Evolutionary conservation across 345 rosid species (phyloP).

Genomic region (Anacardium occidentale): DNA sequence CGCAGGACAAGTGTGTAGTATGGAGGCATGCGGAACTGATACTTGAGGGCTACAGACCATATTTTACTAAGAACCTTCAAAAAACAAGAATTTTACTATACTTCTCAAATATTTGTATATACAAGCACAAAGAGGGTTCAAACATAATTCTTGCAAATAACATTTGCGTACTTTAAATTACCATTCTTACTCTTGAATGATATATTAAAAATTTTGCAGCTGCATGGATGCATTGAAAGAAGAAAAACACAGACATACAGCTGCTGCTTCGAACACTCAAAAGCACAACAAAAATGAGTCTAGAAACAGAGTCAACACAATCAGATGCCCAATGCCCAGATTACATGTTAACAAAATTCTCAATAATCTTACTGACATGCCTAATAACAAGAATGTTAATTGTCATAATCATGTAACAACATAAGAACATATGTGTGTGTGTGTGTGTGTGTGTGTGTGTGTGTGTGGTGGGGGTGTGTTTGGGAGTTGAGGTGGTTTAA

Average conservation of each 20-base stretch:
- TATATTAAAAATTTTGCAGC: too few relatives aligned
- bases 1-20: conserved; percentile 91
- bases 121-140: conserved; percentile 5
- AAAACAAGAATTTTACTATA: background rate
- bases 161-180: too few relatives aligned
- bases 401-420: background rate
- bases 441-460: background rate
- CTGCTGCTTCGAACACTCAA: background rate
- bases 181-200: too few relatives aligned
- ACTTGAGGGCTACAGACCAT: conserved; percentile 81
- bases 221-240: background rate
- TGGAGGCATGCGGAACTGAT: conserved; percentile 95
- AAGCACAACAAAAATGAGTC: background rate
- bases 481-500: background rate
- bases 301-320: conserved; percentile 2
- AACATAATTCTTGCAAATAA: too few relatives aligned
- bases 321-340: background rate
- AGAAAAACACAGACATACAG: background rate
- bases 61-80: conserved; percentile 81
- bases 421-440: background rate
- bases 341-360: conserved; percentile 6
- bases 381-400: background rate
- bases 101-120: background rate
- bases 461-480: too few relatives aligned
- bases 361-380: background rate